These are phyloP conservation scores for Ramalina intermedia DNA, from an alignment of 495 filamentous ascomycete species.

Conservation along the genomic window DNA sequence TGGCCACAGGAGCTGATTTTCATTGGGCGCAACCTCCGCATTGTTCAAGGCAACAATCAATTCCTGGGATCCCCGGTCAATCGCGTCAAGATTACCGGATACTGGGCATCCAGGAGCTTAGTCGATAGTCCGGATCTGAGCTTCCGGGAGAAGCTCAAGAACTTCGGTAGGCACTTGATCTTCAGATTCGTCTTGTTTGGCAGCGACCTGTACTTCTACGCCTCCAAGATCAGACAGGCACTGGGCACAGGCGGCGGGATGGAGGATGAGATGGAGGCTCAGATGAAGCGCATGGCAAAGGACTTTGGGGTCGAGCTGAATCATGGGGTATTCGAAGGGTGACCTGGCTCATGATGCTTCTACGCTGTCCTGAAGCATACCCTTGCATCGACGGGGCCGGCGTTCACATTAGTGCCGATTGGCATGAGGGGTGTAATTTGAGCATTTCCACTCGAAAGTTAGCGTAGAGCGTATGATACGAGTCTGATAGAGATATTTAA, in stretches of 20 bases:
- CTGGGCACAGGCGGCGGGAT: conserved; percentile 66
- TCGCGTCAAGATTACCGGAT: conserved; percentile 82
- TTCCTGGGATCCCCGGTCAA: conserved; percentile 90
- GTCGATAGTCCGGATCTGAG: conserved; percentile 51
- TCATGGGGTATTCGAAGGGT: conserved; percentile 80
- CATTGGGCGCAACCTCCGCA: conserved; percentile 87
- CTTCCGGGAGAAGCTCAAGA: conserved; percentile 38
- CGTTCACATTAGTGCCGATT: no score
- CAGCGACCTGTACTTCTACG: conserved; percentile 74
- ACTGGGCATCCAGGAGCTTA: conserved; percentile 71
- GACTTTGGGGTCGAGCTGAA: conserved; percentile 85
- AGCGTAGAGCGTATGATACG: no score
- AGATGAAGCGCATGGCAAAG: conserved; percentile 75
- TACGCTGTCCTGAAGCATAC: no score
- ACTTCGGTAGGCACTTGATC: conserved; percentile 53
- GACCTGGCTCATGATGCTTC: conserved; percentile 2
- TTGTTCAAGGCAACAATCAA: conserved; percentile 72
- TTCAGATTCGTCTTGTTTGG: conserved; percentile 66
- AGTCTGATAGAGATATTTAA: no score
- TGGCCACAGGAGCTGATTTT: conserved; percentile 92
- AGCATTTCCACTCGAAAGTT: no score
- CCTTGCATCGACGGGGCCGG: no score
- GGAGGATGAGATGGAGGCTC: conserved; percentile 83
- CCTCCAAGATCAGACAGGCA: conserved; percentile 57
- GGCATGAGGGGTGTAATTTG: no score